A percentile compares a stretch with the other conserved stretches of the same genome.
Conservation (phyloP, 2,329 filamentous ascomycete genomes). For the Ceratocystis lukuohia region DNA sequence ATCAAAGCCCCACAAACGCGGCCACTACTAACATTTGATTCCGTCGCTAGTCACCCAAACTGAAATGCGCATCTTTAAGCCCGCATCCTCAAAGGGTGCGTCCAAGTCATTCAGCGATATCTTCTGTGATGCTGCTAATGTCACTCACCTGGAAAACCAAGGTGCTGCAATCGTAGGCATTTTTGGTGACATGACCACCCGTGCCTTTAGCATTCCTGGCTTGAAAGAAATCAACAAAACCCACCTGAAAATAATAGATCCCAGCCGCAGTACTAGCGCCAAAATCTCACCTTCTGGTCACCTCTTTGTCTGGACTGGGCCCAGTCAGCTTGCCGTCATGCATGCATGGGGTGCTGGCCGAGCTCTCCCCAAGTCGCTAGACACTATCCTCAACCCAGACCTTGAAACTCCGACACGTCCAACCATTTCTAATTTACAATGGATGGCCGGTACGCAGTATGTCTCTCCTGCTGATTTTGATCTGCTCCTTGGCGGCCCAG, state of each 20-base stretch:
- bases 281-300: constrained; percentile 66
- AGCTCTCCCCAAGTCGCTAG: constrained; percentile 47
- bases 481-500: constrained; percentile 74
- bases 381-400: constrained; percentile 66
- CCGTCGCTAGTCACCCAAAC: constrained; percentile 43
- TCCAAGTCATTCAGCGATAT: constrained; percentile 76
- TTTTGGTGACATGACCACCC: constrained; percentile 67
- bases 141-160: constrained; percentile 56
- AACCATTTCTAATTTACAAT: constrained; percentile 89
- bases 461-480: constrained; percentile 80
- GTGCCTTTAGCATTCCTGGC: constrained; percentile 75
- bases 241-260: constrained; percentile 57
- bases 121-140: constrained; percentile 66
- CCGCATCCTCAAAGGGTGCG: constrained; percentile 74
- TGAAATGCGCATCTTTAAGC: constrained; percentile 78
- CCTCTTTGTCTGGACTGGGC: constrained; percentile 76
- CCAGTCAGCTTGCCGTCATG: constrained; percentile 71
- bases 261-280: constrained; percentile 54
- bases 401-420: constrained; percentile 64
- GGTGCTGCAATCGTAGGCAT: constrained; percentile 70
- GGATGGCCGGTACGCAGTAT: constrained; percentile 90
- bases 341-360: constrained; percentile 70
- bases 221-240: constrained; percentile 69
- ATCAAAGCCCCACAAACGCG: too few species aligned
- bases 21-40: background rate